Conservation (phyloP, 2,329 filamentous ascomycete genomes). For the Colletotrichum spaethianum region DNA sequence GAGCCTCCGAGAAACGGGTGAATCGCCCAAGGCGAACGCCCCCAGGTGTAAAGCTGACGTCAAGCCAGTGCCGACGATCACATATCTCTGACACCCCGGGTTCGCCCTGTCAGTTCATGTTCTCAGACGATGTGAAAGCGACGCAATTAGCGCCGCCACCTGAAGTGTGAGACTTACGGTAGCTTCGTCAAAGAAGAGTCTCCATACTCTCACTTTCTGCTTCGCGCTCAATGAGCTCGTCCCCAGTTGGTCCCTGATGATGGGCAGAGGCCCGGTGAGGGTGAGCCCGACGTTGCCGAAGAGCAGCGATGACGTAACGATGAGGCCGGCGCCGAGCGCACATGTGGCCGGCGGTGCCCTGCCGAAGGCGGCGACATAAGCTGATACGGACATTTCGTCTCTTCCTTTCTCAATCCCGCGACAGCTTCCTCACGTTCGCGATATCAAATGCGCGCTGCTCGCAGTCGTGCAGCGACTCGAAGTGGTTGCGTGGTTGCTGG, state of each 20-base stretch:
- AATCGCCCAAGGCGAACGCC: neutral
- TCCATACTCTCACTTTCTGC: constrained; percentile 17
- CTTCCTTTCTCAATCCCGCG: neutral
- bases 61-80: constrained; percentile 5
- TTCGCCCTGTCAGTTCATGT: neutral
- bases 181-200: constrained; percentile 13
- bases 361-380: constrained; percentile 13
- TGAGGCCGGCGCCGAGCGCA: constrained; percentile 13
- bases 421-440: neutral
- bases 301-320: constrained; percentile 16
- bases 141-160: neutral
- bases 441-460: neutral
- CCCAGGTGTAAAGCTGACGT: constrained; percentile 10
- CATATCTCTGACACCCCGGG: neutral
- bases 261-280: constrained; percentile 11
- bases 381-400: constrained; percentile 12
- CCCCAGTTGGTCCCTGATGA: constrained; percentile 19
- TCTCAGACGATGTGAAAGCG: neutral
- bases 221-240: constrained; percentile 13
- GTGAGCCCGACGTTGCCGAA: constrained; percentile 15
- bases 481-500: constrained; percentile 10
- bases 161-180: neutral
- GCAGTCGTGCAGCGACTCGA: constrained; percentile 4
- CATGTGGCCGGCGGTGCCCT: constrained; percentile 6
- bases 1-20: constrained; percentile 5